phyloP scores from a whole-genome alignment of 306 rosid genomes.

The Fragaria ananassa region DNA sequence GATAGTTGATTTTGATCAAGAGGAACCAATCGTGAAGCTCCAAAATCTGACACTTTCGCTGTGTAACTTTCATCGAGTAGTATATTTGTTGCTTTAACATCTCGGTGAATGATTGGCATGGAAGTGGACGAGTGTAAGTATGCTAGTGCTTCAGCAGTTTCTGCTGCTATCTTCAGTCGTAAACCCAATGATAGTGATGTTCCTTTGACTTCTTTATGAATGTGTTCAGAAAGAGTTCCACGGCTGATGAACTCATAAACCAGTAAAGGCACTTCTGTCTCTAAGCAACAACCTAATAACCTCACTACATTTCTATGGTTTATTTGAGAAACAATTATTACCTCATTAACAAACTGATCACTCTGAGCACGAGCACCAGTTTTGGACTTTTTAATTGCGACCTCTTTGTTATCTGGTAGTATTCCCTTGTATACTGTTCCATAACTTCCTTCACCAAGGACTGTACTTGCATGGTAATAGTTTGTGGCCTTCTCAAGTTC shows the following conservation, averaged over 20 bases:
- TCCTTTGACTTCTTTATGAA: background rate
- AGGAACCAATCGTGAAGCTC: background rate
- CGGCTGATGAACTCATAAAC: constrained; percentile 4
- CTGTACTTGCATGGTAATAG: background rate
- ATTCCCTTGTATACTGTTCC: constrained; percentile 16
- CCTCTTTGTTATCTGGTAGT: background rate
- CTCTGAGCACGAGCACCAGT: background rate
- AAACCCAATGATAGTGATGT: background rate
- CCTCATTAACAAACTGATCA: constrained; percentile 13
- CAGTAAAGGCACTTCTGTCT: constrained; percentile 1
- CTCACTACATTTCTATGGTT: constrained; percentile 14
- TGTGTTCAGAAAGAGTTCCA: constrained; percentile 14
- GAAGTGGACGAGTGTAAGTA: background rate
- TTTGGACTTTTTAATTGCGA: constrained; percentile 12
- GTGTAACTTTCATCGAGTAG: background rate
- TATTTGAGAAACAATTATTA: constrained; percentile 8
- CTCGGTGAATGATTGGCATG: constrained; percentile 10
- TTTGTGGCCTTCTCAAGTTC: constrained; percentile 17
- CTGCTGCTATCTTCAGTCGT: constrained; percentile 5
- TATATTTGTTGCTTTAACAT: background rate
- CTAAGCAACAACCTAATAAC: constrained; percentile 19
- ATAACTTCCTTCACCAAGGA: constrained; percentile 15
- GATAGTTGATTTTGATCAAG: background rate
- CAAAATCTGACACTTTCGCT: constrained; percentile 12
- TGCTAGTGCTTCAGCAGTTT: constrained; percentile 8